Evolutionary conservation across 306 rosid species (phyloP).

Genomic region (Cicer cuneatum): DNA sequence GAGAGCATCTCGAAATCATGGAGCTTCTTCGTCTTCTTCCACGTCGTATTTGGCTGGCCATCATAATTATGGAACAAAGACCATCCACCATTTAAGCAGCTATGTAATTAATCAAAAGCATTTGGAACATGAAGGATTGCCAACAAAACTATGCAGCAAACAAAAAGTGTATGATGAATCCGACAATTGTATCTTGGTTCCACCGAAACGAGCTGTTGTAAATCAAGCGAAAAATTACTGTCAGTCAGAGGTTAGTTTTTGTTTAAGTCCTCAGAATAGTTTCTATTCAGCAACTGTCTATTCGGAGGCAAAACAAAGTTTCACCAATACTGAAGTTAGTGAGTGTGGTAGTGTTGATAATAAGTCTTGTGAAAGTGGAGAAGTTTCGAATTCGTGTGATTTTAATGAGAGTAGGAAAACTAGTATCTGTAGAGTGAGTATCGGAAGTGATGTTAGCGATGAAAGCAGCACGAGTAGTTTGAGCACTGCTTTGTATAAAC

Average conservation of each 20-base stretch:
- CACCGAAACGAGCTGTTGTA: slow-evolving; percentile 48
- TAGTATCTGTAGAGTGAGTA: slow-evolving; percentile 83
- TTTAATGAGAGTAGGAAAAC: slow-evolving; percentile 77
- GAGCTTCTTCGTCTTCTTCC: slow-evolving; percentile 55
- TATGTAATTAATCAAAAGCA: slow-evolving; percentile 57
- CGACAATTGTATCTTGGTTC: slow-evolving; percentile 44
- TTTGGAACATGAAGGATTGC: slow-evolving; percentile 47
- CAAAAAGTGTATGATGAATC: slow-evolving; percentile 55
- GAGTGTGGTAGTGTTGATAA: slow-evolving; percentile 76
- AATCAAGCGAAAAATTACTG: slow-evolving; percentile 53
- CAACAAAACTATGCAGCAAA: slow-evolving; percentile 40
- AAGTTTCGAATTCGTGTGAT: slow-evolving; percentile 61
- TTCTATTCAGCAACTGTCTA: slow-evolving; percentile 71
- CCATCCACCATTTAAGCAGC: slow-evolving; percentile 49
- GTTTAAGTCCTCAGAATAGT: slow-evolving; percentile 84
- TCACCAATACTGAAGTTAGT: slow-evolving; percentile 84
- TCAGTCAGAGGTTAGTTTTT: slow-evolving; percentile 57
- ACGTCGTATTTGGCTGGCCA: not conserved
- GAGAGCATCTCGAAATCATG: slow-evolving; percentile 61
- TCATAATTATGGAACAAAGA: slow-evolving; percentile 50
- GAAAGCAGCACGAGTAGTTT: slow-evolving; percentile 83
- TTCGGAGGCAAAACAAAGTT: slow-evolving; percentile 93
- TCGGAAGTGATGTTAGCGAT: slow-evolving; percentile 84
- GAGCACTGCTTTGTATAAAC: slow-evolving; percentile 76
- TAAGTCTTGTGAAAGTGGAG: slow-evolving; percentile 67